Percentiles rank a stretch among this genome's conserved stretches.
phyloP scores from a whole-genome alignment of 345 rosid genomes.

The Angophora floribunda region DNA sequence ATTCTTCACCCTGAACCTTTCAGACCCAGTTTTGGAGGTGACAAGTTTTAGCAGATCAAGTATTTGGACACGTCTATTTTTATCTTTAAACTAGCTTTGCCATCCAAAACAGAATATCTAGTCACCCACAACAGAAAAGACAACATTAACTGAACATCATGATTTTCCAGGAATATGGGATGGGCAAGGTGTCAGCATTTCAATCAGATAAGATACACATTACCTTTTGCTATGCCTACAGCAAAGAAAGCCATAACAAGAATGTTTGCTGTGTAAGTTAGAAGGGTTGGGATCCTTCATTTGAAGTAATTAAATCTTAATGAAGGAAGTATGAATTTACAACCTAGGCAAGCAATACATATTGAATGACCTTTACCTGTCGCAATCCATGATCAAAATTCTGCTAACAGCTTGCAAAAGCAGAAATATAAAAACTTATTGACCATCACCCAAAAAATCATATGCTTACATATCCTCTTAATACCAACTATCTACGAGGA shows the following conservation, averaged over 20 bases:
- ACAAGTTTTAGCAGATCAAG: background rate
- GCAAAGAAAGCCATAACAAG: background rate
- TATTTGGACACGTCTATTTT: background rate
- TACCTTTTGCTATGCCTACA: background rate
- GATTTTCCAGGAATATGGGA: background rate
- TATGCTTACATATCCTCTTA: background rate
- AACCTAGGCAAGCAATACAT: background rate
- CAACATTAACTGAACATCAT: background rate
- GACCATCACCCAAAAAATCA: background rate
- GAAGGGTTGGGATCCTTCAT: background rate
- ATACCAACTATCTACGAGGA: background rate
- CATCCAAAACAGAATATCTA: background rate
- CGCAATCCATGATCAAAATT: background rate
- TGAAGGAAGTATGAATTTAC: background rate
- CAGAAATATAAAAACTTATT: background rate
- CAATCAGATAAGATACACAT: background rate
- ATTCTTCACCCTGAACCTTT: background rate
- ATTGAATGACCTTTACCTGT: background rate
- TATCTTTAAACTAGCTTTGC: background rate
- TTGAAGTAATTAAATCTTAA: background rate
- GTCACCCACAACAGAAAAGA: background rate
- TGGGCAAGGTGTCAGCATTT: background rate
- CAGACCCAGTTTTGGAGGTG: background rate
- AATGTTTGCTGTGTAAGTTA: background rate
- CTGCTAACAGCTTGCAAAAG: accelerated